Evolutionary conservation across 2,329 filamentous ascomycete species (phyloP), one percentile per base, ranked within the genome.

Genomic region (Aspergillus piperis): DNA sequence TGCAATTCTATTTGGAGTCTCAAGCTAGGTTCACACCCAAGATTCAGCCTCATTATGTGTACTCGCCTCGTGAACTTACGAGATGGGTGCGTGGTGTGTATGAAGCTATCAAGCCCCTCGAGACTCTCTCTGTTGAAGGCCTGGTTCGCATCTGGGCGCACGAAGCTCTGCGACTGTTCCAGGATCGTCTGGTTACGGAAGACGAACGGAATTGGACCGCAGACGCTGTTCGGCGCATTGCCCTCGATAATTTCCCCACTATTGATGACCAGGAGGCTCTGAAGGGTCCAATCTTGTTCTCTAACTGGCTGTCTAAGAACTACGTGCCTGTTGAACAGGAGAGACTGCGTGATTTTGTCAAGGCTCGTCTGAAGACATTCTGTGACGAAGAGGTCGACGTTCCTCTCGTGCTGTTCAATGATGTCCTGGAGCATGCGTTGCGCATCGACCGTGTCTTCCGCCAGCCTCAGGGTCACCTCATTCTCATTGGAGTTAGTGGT

Each of bases 361-460:
- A 97, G 79, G 95, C 95, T 54, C 89, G 95, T 72, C 86, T 99
- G 62, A 94, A 90, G 82, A 99, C 95, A 0, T 99, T 99, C 84
- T 99, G 95, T 73, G 96, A 99, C 73, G 95, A 99, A 82, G 96
- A 99, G 75, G 93, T 99, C 13, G 95, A 99, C 76, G 96, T 99
- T 54, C 95, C 96, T 38, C 86, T 99, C 53, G 96, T 99, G 65
- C 82, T 99, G n/a, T 99, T 99, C 83, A 98, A 99, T 74, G 95
- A 99, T 76, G 95, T 99, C 8, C 82, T 99, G 63, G 96, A 99
- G 73, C 96, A 99, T 77, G 96, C 98, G 30, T 83, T 99, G 58
- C 93, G 96, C 61, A 99, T 99, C 71, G 95, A 99, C 78, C 90
- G 95, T 77, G 95, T 99, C 49, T 99, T 99, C 84, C 87, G 96